Evolutionary conservation across 805 yeast species (phyloP).

Genomic region (Lipomyces sp.): DNA sequence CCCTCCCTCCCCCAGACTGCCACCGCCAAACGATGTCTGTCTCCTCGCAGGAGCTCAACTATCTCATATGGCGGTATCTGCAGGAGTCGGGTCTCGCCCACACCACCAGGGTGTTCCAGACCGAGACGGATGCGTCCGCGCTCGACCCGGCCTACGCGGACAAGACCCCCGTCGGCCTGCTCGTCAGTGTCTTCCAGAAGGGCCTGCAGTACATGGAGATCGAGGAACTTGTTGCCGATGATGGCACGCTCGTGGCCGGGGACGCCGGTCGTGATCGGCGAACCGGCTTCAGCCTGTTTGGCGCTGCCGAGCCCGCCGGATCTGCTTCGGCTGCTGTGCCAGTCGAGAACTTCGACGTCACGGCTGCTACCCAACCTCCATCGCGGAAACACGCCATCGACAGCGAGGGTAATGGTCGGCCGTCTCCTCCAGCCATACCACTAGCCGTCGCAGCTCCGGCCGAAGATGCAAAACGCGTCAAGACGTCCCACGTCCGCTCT

Average conservation of each 20-base stretch:
- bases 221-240: slow-evolving; percentile 44
- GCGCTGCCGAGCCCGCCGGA: too few species aligned
- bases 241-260: too few species aligned
- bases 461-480: slow-evolving; percentile 12
- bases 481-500: slow-evolving; percentile 5
- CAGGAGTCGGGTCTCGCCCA: slow-evolving; percentile 70
- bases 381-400: too few species aligned
- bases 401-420: too few species aligned
- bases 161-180: slow-evolving; percentile 69
- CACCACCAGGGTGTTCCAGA: slow-evolving; percentile 75
- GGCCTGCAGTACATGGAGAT: slow-evolving; percentile 78
- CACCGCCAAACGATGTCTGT: slow-evolving; percentile 36
- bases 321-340: too few species aligned
- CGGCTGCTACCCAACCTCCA: too few species aligned
- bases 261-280: too few species aligned
- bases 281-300: too few species aligned
- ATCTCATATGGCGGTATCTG: slow-evolving; percentile 86
- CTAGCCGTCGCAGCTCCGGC: neutral
- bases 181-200: slow-evolving; percentile 78
- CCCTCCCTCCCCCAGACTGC: neutral
- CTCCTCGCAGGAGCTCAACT: slow-evolving; percentile 79
- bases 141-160: slow-evolving; percentile 52
- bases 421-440: too few species aligned
- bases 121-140: slow-evolving; percentile 61
- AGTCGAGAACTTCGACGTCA: too few species aligned